Evolutionary conservation across 1,284 basidiomycete species (phyloP).

Genomic region (Fomitopsis pinicola): DNA sequence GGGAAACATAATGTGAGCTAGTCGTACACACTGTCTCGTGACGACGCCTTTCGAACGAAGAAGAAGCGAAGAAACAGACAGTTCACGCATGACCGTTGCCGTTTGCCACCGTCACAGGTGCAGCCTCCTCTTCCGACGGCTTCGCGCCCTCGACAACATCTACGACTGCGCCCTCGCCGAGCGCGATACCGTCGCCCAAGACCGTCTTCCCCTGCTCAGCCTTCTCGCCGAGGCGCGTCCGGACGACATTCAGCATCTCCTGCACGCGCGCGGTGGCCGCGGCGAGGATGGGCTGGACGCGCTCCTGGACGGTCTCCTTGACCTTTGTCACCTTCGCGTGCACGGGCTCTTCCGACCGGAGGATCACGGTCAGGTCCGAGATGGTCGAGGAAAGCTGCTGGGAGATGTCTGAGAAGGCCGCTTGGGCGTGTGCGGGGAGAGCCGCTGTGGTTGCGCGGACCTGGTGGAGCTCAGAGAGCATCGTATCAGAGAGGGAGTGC

Average conservation of each 20-base stretch:
- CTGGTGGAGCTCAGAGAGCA: constrained; percentile 64
- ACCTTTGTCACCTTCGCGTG: constrained; percentile 56
- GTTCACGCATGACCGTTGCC: constrained; percentile 3
- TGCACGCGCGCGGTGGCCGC: constrained; percentile 28
- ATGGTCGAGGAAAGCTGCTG: constrained; percentile 44
- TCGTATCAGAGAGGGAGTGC: constrained; percentile 54
- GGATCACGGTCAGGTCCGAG: constrained; percentile 46
- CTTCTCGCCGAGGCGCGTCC: constrained; percentile 25
- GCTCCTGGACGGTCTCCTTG: constrained; percentile 52
- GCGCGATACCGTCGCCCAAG: not conserved
- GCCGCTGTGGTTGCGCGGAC: constrained; percentile 41
- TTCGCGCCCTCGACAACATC: constrained; percentile 13
- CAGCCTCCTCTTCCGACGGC: constrained; percentile 4
- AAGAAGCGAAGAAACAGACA: not conserved
- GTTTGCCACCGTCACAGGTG: constrained; percentile 5
- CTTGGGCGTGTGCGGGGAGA: constrained; percentile 52
- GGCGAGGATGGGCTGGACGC: constrained; percentile 55
- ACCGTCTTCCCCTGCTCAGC: constrained; percentile 1
- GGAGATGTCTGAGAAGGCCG: constrained; percentile 42
- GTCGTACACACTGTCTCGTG: not conserved
- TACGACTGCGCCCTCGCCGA: not conserved
- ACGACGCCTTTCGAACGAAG: not conserved
- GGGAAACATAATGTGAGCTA: not conserved
- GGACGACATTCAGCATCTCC: constrained; percentile 27
- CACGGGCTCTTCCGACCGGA: constrained; percentile 52